These are phyloP conservation scores for Pythium folliculosum DNA, from an alignment of 352 stramenopile genomes.

Conservation along the genomic window DNA sequence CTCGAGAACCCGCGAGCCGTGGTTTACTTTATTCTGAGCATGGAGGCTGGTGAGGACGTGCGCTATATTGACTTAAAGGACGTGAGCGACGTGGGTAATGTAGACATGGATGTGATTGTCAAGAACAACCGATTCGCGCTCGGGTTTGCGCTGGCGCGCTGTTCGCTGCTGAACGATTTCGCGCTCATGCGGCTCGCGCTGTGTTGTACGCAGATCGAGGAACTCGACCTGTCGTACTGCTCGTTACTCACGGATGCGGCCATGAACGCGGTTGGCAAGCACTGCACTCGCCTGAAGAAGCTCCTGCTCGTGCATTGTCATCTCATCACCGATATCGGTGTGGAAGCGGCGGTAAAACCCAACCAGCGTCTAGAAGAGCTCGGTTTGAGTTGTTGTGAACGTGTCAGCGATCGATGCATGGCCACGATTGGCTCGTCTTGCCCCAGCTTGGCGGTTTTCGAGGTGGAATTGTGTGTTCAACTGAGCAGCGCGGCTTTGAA, in stretches of 20 bases:
- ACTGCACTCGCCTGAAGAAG: conserved; percentile 50
- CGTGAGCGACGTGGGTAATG: conserved; percentile 46
- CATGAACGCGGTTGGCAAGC: conserved; percentile 49
- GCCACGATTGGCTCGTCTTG: conserved; percentile 52
- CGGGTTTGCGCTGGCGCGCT: conserved; percentile 43
- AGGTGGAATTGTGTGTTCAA: conserved; percentile 70
- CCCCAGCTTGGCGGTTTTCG: conserved; percentile 39
- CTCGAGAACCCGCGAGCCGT: conserved; percentile 53
- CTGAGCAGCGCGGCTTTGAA: conserved; percentile 57
- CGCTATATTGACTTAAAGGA: conserved; percentile 56
- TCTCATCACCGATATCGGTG: conserved; percentile 73
- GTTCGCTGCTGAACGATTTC: conserved; percentile 40
- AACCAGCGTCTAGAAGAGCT: conserved; percentile 63
- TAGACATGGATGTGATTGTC: conserved; percentile 64
- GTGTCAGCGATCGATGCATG: conserved; percentile 66
- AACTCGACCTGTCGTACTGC: conserved; percentile 80
- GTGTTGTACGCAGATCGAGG: conserved; percentile 67
- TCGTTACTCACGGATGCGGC: conserved; percentile 56
- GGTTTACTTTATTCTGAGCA: conserved; percentile 61
- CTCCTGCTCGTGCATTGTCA: conserved; percentile 51
- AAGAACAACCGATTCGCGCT: conserved; percentile 58
- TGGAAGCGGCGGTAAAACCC: conserved; percentile 59
- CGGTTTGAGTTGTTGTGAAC: conserved; percentile 62
- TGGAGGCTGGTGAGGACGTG: conserved; percentile 56
- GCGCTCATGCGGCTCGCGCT: conserved; percentile 42